A percentile compares a stretch with the other conserved stretches of the same genome.
Evolutionary conservation across 345 rosid genomes (phyloP).

Genomic region (Bruguiera gymnorhiza): DNA sequence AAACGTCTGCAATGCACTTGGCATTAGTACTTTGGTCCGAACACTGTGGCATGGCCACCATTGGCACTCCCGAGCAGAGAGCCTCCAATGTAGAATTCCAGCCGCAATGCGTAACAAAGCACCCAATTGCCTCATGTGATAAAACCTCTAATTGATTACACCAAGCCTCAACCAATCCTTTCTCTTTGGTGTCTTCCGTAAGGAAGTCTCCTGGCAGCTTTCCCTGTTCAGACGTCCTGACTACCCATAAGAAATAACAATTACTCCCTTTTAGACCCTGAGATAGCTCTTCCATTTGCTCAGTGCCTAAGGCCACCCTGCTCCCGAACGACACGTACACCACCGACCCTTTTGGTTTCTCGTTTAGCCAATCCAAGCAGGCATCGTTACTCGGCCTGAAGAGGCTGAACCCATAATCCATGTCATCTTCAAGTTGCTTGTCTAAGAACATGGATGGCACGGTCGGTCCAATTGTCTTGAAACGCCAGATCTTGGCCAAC

Average conservation of each 20-base stretch:
- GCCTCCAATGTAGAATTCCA: slow-evolving; percentile 43
- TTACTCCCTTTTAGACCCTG: slow-evolving; percentile 14
- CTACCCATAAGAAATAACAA: slow-evolving; percentile 32
- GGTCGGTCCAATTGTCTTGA: slow-evolving; percentile 33
- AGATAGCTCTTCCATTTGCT: slow-evolving; percentile 29
- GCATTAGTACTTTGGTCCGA: slow-evolving; percentile 43
- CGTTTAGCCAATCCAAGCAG: slow-evolving; percentile 23
- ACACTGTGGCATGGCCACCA: slow-evolving; percentile 49
- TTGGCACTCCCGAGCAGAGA: slow-evolving; percentile 41
- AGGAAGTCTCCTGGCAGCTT: slow-evolving; percentile 16
- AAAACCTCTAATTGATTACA: slow-evolving; percentile 36
- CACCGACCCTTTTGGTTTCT: slow-evolving; percentile 26
- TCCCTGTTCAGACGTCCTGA: slow-evolving; percentile 11
- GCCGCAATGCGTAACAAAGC: slow-evolving; percentile 50
- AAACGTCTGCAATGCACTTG: slow-evolving; percentile 38
- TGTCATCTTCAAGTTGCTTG: slow-evolving; percentile 26
- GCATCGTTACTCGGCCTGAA: slow-evolving; percentile 14
- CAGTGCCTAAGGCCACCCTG: slow-evolving; percentile 11
- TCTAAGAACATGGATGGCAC: slow-evolving; percentile 40
- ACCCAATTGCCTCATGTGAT: slow-evolving; percentile 28
- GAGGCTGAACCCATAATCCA: slow-evolving; percentile 28
- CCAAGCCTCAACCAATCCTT: slow-evolving; percentile 36
- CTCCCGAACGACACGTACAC: slow-evolving; percentile 36
- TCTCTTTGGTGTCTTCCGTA: slow-evolving; percentile 14
- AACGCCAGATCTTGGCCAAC: slow-evolving; percentile 22